Percentiles rank a stretch among this genome's conserved stretches.
These are phyloP conservation scores for Amanita thiersii DNA, from an alignment of 768 basidiomycete species.

Conservation along the genomic window DNA sequence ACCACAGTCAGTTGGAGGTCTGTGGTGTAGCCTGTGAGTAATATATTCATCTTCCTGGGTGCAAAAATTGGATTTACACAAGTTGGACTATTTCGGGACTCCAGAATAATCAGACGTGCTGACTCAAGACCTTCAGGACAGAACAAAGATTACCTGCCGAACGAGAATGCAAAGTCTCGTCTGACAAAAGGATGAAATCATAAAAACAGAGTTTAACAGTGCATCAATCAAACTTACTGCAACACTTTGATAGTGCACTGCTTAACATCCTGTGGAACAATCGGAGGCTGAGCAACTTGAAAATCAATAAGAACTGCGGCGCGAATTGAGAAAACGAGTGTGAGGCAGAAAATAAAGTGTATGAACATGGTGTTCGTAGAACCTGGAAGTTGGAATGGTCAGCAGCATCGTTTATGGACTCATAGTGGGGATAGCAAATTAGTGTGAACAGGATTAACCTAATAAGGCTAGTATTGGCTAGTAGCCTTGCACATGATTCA, in stretches of 20 bases:
- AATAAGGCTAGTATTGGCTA: too few relatives aligned
- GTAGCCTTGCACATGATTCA: too few relatives aligned
- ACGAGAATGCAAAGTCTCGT: constrained; percentile 67
- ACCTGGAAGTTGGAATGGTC: too few relatives aligned
- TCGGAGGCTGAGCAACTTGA: constrained; percentile 67
- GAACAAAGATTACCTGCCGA: constrained; percentile 43
- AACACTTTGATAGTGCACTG: constrained; percentile 63
- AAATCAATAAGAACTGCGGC: constrained; percentile 51
- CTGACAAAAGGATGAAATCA: too few relatives aligned
- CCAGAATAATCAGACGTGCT: background rate
- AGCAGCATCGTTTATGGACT: too few relatives aligned
- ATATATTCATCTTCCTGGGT: background rate
- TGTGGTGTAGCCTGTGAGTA: constrained; percentile 22
- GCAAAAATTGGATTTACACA: constrained; percentile 26
- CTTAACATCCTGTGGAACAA: constrained; percentile 48
- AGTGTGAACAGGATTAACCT: too few relatives aligned
- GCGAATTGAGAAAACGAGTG: constrained; percentile 9
- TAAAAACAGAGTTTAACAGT: too few relatives aligned
- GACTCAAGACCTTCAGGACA: too few relatives aligned
- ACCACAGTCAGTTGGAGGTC: constrained; percentile 70
- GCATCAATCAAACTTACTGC: constrained; percentile 29
- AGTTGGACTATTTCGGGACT: constrained; percentile 61
- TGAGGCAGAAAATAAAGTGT: too few relatives aligned
- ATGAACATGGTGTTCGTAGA: too few relatives aligned
- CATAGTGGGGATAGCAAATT: too few relatives aligned